Percentiles rank a stretch among this genome's conserved stretches.
These are phyloP conservation scores for Suhomyces pyralidae DNA, from an alignment of 805 yeast genomes.

Conservation along the genomic window DNA sequence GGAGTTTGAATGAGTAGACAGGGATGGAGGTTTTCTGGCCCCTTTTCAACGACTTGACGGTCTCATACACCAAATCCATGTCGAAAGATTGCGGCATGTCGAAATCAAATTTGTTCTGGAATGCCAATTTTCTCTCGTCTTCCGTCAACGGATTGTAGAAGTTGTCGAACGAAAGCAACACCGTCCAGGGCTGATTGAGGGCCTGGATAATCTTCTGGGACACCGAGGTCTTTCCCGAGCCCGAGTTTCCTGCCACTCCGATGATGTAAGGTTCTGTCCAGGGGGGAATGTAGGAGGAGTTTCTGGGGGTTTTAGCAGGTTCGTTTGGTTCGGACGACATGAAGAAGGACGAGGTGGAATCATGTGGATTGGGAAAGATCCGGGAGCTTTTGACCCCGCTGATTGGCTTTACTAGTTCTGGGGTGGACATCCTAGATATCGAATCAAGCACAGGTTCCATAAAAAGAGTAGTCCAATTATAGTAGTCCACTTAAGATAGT, in stretches of 20 bases:
- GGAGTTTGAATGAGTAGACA: conserved; percentile 64
- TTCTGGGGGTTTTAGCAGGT: neutral
- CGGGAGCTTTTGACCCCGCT: conserved; percentile 11
- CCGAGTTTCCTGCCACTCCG: conserved; percentile 48
- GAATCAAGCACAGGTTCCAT: too few relatives aligned
- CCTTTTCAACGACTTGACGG: conserved; percentile 61
- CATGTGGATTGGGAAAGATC: conserved; percentile 23
- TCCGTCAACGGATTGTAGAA: conserved; percentile 73
- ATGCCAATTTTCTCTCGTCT: conserved; percentile 64
- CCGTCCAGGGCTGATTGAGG: conserved; percentile 90
- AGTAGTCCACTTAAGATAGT: too few relatives aligned
- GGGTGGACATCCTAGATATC: neutral
- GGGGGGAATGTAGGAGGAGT: conserved; percentile 35
- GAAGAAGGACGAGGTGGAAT: conserved; percentile 27
- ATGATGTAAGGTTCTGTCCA: conserved; percentile 46
- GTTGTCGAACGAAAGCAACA: conserved; percentile 83
- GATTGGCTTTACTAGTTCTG: neutral
- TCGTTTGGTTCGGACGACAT: conserved; percentile 5
- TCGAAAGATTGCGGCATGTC: conserved; percentile 87
- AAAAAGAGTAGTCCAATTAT: too few relatives aligned
- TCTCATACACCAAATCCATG: conserved; percentile 62
- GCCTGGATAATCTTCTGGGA: conserved; percentile 78
- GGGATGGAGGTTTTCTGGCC: conserved; percentile 53
- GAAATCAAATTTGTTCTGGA: conserved; percentile 71
- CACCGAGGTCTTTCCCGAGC: conserved; percentile 93